Evolutionary conservation across 2,329 filamentous ascomycete genomes (phyloP).

Genomic region (Myrmaecium sp.): DNA sequence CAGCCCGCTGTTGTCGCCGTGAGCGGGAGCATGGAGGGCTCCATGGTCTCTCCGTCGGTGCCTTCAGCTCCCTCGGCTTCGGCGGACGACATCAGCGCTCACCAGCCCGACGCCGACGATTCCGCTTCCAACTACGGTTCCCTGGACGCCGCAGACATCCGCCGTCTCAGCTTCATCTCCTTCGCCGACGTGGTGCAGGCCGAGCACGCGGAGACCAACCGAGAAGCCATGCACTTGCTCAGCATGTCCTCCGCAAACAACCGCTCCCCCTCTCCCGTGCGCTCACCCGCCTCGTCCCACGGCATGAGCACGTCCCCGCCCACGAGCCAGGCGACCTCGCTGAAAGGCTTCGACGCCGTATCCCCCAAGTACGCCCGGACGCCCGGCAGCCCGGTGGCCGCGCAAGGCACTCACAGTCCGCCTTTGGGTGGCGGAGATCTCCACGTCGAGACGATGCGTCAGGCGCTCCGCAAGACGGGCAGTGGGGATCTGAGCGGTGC

Average conservation of each 20-base stretch:
- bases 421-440: conserved; percentile 48
- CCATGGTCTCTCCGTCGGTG: conserved; percentile 10
- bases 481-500: conserved; percentile 54
- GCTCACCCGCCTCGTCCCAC: conserved; percentile 61
- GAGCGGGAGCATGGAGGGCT: conserved; percentile 11
- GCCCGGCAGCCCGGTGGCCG: conserved; percentile 41
- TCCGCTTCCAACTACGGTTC: conserved; percentile 59
- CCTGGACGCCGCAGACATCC: conserved; percentile 60
- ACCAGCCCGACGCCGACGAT: conserved; percentile 30
- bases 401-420: conserved; percentile 34
- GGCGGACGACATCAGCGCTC: conserved; percentile 13
- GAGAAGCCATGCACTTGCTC: conserved; percentile 54
- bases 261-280: conserved; percentile 65
- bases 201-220: conserved; percentile 52
- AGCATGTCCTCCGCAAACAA: conserved; percentile 44
- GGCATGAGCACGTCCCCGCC: conserved; percentile 53
- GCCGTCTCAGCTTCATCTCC: conserved; percentile 82
- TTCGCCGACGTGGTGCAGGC: conserved; percentile 90
- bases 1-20: conserved; percentile 60
- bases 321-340: conserved; percentile 56
- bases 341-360: conserved; percentile 58
- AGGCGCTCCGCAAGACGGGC: conserved; percentile 69
- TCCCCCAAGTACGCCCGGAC: conserved; percentile 38
- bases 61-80: conserved; percentile 15
- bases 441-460: conserved; percentile 84